Evolutionary conservation across 2,329 filamentous ascomycete species (phyloP), one percentile per base, ranked within the genome.

Genomic region (Aspergillus ochraceus): DNA sequence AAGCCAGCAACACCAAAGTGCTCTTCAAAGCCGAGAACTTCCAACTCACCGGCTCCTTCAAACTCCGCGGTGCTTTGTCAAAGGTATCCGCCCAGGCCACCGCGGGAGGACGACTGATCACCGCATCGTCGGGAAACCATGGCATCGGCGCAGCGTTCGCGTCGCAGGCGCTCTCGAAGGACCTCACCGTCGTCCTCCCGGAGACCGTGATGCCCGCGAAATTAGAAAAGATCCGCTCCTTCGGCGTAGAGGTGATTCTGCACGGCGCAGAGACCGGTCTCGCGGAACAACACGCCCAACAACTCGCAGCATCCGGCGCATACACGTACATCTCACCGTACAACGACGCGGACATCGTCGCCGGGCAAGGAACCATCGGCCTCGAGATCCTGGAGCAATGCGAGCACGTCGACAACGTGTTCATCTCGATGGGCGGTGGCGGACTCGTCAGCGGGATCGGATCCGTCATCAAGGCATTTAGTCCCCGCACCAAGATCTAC

Each of bases 11-110:
- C 6, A n/a, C 42, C 9, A 49, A 24, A 1, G 45, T 49, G 3
- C 53, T 55, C 17, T 49, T 55, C 53, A 55, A 55, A 39, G 53
- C 45, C 2, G 53, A 55, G 14, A 55, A 55, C 3, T 55, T 55
- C 53, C 53, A 55, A 36, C 12, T 49, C 6, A 55, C 53, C 6
- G 53, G 53, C 9, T 55, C 53, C 1, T 55, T 55, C 45, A 55
- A 55, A 24, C 46, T 55, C 11, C 53, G 53, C 8, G 53, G 53
- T 30, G 53, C 53, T 10, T 47, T 55, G 53, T 55, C 53, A 30
- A 55, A 55, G 17, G 36, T 42, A 14, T 42, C 36, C 6, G 36
- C 36, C 14, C 36, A 42, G 6, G 17, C 36, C 14, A 17, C 36
- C 8, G n/a, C 36, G 12, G 36, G 17, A 42, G 36, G 17, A 42